Evolutionary conservation across 306 rosid genomes (phyloP).

Genomic region (Lablab purpureus): DNA sequence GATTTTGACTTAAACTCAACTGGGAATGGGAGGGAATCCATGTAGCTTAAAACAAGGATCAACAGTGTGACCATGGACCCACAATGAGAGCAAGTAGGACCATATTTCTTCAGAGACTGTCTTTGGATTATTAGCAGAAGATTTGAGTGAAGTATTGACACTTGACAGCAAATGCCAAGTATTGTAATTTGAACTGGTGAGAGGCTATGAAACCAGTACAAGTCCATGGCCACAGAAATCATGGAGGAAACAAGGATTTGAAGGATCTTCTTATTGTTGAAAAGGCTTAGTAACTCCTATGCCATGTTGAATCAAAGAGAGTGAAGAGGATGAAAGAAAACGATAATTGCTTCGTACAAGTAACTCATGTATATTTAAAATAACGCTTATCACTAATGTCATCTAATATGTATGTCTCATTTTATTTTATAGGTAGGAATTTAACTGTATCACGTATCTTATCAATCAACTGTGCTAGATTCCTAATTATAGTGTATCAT

Average conservation of each 20-base stretch:
- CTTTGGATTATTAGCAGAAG: background rate
- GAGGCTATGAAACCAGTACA: background rate
- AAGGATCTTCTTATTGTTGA: background rate
- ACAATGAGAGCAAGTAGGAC: background rate
- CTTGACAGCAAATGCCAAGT: background rate
- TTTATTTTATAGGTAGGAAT: too few relatives aligned
- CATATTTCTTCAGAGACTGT: background rate
- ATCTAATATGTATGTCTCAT: background rate
- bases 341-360: background rate
- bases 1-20: background rate
- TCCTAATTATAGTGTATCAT: too few relatives aligned
- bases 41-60: background rate
- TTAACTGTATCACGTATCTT: too few relatives aligned
- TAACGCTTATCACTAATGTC: background rate
- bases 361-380: background rate
- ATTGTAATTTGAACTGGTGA: background rate
- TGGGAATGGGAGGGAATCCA: background rate
- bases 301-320: background rate
- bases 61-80: background rate
- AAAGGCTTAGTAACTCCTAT: too few relatives aligned
- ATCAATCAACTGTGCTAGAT: too few relatives aligned
- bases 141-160: background rate
- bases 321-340: background rate
- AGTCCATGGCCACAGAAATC: background rate
- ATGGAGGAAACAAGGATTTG: background rate